Base-by-base conservation (phyloP, 1,284 basidiomycete genomes). In the Cryptococcus maquisensis region DNA sequence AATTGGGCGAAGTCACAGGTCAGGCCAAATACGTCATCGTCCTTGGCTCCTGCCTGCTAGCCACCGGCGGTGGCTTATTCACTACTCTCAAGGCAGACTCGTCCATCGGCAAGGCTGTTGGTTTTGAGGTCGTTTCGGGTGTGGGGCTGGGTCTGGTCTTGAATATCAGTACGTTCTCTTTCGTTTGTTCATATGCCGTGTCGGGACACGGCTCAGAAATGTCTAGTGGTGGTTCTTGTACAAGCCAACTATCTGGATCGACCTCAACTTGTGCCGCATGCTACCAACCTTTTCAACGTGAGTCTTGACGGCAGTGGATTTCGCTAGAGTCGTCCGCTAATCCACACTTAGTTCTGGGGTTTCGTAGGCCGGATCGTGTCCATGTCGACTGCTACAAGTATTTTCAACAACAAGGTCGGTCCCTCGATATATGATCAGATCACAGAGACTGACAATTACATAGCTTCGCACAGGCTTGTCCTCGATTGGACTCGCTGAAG, bases 351-450 rank as follows among this genome's bases (percentile, higher is more conserved):
- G 51, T 65, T 60, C 41, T 62, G 54, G 52, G 63, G 65, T 16
- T 67, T 67, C 40, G 43, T 67, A 15, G 65, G 65, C 3, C 49
- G 65, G 10, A 61, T 67, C 20, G 36, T 67, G 28, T 55, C 55
- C 23, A 63, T 67, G 55, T 56, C 61, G n/a, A 55, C 60, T 6
- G 63, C 58, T 13, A 67, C 65, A 3, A 63, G 52, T 41, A 51
- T 67, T 12, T 67, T 67, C 51, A 62, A 67, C 44, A 67, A 65
- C 59, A 62, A 62, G 56, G 61, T 65, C 23, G 52, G 54, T 40
- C 24, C 4, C 16, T 23, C 40, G 54, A 20, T 9, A 35, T 37
- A 23, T 20, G 23, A 35, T 55, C 18, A 42, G 23, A 51, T 32
- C 13, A 41, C 42, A 24, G 18, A 46, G 9, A 20, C 21, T 21